These are phyloP conservation scores for Endocladia muricata DNA, from an alignment of 31 red algal genomes.

Conservation along the genomic window DNA sequence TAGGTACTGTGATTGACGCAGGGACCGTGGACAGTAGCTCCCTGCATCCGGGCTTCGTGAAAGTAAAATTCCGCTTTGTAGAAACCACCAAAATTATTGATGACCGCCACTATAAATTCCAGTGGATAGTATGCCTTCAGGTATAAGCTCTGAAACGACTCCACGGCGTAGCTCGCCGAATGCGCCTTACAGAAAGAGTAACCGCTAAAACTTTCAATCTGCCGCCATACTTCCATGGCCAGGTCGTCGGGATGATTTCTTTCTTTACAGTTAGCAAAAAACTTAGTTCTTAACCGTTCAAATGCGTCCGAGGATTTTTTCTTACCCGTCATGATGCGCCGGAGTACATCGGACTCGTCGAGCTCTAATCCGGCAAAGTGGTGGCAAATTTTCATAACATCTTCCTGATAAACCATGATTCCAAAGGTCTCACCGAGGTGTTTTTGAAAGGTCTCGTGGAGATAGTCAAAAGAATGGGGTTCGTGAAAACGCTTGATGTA, in stretches of 20 bases:
- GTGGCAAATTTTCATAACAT: slow-evolving; percentile 60
- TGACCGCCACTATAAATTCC: too few relatives aligned
- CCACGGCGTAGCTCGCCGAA: slow-evolving; percentile 48
- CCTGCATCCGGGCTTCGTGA: too few relatives aligned
- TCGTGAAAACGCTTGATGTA: slow-evolving; percentile 53
- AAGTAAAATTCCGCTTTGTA: too few relatives aligned
- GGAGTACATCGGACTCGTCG: slow-evolving; percentile 68
- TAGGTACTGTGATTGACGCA: too few relatives aligned
- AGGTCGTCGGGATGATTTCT: too few relatives aligned
- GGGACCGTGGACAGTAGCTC: too few relatives aligned
- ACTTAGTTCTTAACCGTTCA: slow-evolving; percentile 16
- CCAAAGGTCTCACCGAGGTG: slow-evolving; percentile 62
- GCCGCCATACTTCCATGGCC: background rate
- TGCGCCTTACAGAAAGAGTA: slow-evolving; percentile 73
- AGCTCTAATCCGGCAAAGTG: slow-evolving; percentile 45
- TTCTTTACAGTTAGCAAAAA: background rate
- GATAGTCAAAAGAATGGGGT: slow-evolving; percentile 14
- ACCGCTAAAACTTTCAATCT: slow-evolving; percentile 48
- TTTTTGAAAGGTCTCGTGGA: slow-evolving; percentile 21
- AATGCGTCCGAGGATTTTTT: slow-evolving; percentile 29
- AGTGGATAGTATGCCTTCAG: slow-evolving; percentile 66
- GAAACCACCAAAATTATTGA: too few relatives aligned
- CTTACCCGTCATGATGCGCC: slow-evolving; percentile 62
- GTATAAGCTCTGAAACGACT: slow-evolving; percentile 56
- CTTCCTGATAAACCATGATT: slow-evolving; percentile 73